These are phyloP conservation scores for Alliaria petiolata DNA, from an alignment of 345 rosid species.

Conservation along the genomic window DNA sequence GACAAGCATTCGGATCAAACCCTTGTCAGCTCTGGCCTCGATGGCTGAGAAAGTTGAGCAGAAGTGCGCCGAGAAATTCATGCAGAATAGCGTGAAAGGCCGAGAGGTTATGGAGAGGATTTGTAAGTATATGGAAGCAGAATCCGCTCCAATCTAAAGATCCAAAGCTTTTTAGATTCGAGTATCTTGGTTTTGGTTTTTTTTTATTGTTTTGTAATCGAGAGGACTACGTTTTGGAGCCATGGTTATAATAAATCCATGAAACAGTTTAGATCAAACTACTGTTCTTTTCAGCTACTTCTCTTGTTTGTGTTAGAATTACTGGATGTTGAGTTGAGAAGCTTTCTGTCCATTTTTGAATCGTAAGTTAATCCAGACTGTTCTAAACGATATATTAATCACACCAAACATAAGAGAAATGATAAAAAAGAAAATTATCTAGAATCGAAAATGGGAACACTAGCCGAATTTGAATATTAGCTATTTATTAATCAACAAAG, in stretches of 20 bases:
- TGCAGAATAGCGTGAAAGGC: conserved; percentile 90
- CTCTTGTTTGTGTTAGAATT: conserved; percentile 7
- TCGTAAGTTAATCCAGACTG: not conserved
- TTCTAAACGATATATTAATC: not conserved
- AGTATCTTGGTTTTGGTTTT: not conserved
- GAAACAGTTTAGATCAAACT: conserved; percentile 11
- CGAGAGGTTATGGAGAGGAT: conserved; percentile 97
- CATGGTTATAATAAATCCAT: conserved; percentile 15
- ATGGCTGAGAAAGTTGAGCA: conserved; percentile 99
- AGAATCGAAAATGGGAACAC: not conserved
- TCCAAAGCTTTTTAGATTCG: not conserved
- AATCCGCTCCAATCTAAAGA: conserved; percentile 50
- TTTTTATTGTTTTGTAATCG: conserved; percentile 20
- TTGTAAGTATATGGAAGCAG: conserved; percentile 93
- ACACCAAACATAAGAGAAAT: not conserved
- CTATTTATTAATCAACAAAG: not conserved
- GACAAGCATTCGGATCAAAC: conserved; percentile 85
- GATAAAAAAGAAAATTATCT: not conserved
- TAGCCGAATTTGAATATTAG: not conserved
- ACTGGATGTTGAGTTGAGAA: not conserved
- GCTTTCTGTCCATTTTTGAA: conserved; percentile 3
- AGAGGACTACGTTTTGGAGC: not conserved
- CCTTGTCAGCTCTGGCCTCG: conserved; percentile 84
- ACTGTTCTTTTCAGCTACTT: not conserved
- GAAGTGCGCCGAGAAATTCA: conserved; percentile 77